phyloP scores from a whole-genome alignment of 2,329 filamentous ascomycete species.

The Penicillium digitatum region DNA sequence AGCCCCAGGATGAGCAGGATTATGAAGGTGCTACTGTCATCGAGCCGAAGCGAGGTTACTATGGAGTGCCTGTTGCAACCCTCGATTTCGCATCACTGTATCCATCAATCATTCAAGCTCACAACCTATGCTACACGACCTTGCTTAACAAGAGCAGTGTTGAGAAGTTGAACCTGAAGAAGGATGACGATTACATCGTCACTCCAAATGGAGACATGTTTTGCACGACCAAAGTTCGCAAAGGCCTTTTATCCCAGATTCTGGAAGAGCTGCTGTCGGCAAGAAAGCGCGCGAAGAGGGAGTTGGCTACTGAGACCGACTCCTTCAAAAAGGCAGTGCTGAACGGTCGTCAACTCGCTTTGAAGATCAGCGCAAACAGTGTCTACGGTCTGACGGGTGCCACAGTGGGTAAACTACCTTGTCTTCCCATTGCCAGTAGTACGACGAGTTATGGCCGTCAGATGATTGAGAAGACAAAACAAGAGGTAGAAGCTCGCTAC shows the following conservation, averaged over 20 bases:
- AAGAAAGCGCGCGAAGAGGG: constrained; percentile 89
- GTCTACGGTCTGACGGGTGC: constrained; percentile 97
- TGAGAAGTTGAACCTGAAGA: constrained; percentile 70
- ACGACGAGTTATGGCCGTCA: constrained; percentile 95
- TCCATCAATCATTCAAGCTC: constrained; percentile 96
- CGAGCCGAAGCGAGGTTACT: constrained; percentile 88
- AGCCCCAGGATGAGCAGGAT: constrained; percentile 72
- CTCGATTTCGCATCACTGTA: constrained; percentile 98
- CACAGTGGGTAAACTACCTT: constrained; percentile 91
- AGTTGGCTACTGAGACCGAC: constrained; percentile 82
- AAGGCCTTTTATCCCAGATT: constrained; percentile 91
- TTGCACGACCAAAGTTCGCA: constrained; percentile 79
- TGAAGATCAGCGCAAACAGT: constrained; percentile 96
- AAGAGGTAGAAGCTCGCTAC: constrained; percentile 88
- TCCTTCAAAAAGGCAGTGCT: constrained; percentile 97
- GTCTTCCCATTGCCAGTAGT: constrained; percentile 90
- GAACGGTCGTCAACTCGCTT: constrained; percentile 90
- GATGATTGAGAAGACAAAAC: constrained; percentile 98
- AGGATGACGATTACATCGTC: constrained; percentile 93
- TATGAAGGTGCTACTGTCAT: constrained; percentile 98
- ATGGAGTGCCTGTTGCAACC: constrained; percentile 90
- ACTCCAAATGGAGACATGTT: constrained; percentile 95
- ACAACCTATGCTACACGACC: constrained; percentile 97
- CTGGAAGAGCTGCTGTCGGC: constrained; percentile 87
- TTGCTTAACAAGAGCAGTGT: constrained; percentile 74